These are phyloP conservation scores for Sapria himalayana DNA, from an alignment of 345 rosid genomes.

Conservation along the genomic window DNA sequence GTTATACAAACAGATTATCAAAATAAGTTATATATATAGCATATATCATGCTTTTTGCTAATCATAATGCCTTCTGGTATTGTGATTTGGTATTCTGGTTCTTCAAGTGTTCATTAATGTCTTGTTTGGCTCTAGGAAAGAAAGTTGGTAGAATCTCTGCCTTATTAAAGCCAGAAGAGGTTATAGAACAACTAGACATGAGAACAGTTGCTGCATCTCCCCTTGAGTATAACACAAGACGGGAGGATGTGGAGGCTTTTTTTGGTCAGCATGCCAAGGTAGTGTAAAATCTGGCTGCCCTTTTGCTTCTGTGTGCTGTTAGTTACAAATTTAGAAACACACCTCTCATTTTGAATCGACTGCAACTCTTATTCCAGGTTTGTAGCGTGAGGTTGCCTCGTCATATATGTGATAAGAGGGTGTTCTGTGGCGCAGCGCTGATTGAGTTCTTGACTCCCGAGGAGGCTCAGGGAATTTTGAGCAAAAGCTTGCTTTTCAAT, in stretches of 20 bases:
- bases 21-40: too few species aligned
- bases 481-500: conserved; percentile 36
- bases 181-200: conserved; percentile 44
- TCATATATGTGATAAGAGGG: conserved; percentile 47
- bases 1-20: too few species aligned
- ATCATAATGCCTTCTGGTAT: too few species aligned
- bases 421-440: conserved; percentile 67
- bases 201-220: conserved; percentile 73
- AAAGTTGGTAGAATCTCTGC: conserved; percentile 56
- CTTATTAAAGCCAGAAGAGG: conserved; percentile 43
- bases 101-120: too few species aligned
- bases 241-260: conserved; percentile 52
- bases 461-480: conserved; percentile 41
- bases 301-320: not conserved
- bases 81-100: too few species aligned
- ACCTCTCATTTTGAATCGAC: too few species aligned
- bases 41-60: too few species aligned
- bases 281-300: conserved; percentile 5
- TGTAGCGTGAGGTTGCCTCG: conserved; percentile 84
- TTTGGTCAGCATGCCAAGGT: conserved; percentile 61
- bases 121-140: conserved; percentile 42
- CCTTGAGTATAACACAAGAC: conserved; percentile 32
- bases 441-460: conserved; percentile 64
- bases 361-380: conserved; percentile 31
- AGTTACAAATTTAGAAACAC: too few species aligned